Evolutionary conservation across 257 asterid genomes (phyloP).

Genomic region (Oldenlandia corymbosa): DNA sequence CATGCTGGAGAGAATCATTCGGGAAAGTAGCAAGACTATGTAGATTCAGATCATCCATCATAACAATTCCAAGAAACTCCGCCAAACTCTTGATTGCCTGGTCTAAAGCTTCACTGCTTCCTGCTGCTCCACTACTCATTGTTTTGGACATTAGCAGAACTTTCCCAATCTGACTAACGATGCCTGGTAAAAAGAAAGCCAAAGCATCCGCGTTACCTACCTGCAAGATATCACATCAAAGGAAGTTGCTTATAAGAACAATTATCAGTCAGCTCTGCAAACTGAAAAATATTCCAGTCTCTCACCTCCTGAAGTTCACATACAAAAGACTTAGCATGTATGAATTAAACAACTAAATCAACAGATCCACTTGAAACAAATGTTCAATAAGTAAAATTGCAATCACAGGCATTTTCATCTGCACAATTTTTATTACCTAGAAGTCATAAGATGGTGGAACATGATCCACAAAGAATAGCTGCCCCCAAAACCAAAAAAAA

Average conservation of each 20-base stretch:
- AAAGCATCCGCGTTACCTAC: constrained; percentile 90
- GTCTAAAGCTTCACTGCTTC: constrained; percentile 68
- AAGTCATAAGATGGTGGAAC: no score
- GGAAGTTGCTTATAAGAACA: not conserved
- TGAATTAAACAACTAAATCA: not conserved
- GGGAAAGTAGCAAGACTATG: constrained; percentile 24
- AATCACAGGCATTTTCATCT: no score
- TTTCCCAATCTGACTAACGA: constrained; percentile 87
- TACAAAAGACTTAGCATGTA: not conserved
- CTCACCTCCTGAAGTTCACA: not conserved
- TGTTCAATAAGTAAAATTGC: no score
- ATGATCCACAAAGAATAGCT: no score
- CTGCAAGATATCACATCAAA: constrained; percentile 39
- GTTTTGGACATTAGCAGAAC: constrained; percentile 67
- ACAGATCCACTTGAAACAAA: not conserved
- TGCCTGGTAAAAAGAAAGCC: constrained; percentile 95
- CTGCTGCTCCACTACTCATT: constrained; percentile 94
- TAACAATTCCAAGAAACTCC: constrained; percentile 69
- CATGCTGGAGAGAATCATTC: constrained; percentile 26
- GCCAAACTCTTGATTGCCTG: constrained; percentile 70
- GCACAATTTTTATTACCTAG: no score
- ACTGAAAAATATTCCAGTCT: not conserved
- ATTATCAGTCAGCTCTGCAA: not conserved
- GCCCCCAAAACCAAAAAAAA: not conserved
- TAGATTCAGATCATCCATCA: constrained; percentile 44